These are phyloP conservation scores for Talaromyces proteolyticus DNA, from an alignment of 495 filamentous ascomycete species.

Conservation along the genomic window DNA sequence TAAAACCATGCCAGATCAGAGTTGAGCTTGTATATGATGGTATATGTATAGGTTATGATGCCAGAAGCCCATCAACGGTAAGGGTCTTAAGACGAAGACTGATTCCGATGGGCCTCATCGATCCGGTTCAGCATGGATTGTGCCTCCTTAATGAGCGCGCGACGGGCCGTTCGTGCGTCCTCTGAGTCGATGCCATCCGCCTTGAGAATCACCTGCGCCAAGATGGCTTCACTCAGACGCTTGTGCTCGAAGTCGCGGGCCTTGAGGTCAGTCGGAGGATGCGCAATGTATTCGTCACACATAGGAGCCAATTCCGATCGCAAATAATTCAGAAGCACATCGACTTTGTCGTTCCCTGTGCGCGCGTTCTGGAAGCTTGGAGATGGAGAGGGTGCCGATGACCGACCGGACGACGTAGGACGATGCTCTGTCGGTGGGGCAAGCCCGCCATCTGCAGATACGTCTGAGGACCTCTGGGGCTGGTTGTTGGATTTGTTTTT, in stretches of 20 bases:
- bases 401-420: constrained; percentile 16
- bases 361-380: constrained; percentile 30
- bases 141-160: constrained; percentile 69
- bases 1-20: too few relatives aligned
- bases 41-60: too few relatives aligned
- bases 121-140: constrained; percentile 59
- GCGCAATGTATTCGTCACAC: constrained; percentile 54
- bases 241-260: constrained; percentile 72
- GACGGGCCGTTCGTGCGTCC: constrained; percentile 58
- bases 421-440: constrained; percentile 12
- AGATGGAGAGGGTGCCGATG: constrained; percentile 18
- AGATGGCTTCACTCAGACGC: constrained; percentile 73
- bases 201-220: constrained; percentile 79
- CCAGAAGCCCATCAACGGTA: neutral
- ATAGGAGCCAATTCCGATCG: constrained; percentile 59
- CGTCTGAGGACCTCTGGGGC: constrained; percentile 16
- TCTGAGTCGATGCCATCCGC: constrained; percentile 69
- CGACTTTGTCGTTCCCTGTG: constrained; percentile 64
- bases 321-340: constrained; percentile 61
- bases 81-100: neutral
- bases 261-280: constrained; percentile 65
- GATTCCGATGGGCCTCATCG: constrained; percentile 35
- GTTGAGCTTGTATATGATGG: too few relatives aligned
- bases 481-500: constrained; percentile 36
- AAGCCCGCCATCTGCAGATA: constrained; percentile 7